A percentile compares a stretch with the other conserved stretches of the same genome.
Conservation (phyloP, 2,329 filamentous ascomycete genomes). For the Claviceps sp. region DNA sequence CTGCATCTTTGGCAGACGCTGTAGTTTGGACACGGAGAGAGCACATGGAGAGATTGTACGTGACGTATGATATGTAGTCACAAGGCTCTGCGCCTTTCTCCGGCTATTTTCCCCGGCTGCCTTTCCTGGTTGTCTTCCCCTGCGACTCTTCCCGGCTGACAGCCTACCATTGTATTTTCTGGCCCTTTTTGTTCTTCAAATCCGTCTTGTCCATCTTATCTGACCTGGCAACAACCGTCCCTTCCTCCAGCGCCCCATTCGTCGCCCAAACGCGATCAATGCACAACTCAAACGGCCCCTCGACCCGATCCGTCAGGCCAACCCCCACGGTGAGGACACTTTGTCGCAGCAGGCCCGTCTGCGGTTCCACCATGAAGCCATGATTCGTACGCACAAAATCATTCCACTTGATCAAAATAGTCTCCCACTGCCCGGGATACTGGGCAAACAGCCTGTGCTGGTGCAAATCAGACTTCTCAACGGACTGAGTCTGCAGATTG, state of each 20-base stretch:
- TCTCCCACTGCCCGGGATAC: constrained; percentile 82
- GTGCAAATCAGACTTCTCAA: constrained; percentile 90
- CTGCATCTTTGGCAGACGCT: neutral
- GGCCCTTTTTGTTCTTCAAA: constrained; percentile 24
- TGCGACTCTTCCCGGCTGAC: neutral
- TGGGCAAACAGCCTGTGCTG: constrained; percentile 79
- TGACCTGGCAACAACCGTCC: constrained; percentile 7
- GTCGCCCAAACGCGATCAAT: constrained; percentile 87
- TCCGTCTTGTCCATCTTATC: constrained; percentile 16
- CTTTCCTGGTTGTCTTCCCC: too few species aligned
- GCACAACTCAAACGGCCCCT: constrained; percentile 76
- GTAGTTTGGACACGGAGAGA: neutral
- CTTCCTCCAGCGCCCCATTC: constrained; percentile 33
- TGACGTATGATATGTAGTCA: neutral
- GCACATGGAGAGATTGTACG: neutral
- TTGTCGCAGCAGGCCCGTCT: constrained; percentile 76
- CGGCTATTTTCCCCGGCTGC: neutral
- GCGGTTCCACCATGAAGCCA: constrained; percentile 82
- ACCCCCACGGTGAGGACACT: constrained; percentile 78
- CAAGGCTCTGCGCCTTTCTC: neutral
- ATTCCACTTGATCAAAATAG: constrained; percentile 76
- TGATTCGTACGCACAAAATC: constrained; percentile 94
- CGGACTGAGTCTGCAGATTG: constrained; percentile 87
- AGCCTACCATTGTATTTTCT: constrained; percentile 24
- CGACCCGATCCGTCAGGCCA: constrained; percentile 75